Conservation (phyloP, 192 early-diverging fungal genomes). For the Backusella liffmaniae region DNA sequence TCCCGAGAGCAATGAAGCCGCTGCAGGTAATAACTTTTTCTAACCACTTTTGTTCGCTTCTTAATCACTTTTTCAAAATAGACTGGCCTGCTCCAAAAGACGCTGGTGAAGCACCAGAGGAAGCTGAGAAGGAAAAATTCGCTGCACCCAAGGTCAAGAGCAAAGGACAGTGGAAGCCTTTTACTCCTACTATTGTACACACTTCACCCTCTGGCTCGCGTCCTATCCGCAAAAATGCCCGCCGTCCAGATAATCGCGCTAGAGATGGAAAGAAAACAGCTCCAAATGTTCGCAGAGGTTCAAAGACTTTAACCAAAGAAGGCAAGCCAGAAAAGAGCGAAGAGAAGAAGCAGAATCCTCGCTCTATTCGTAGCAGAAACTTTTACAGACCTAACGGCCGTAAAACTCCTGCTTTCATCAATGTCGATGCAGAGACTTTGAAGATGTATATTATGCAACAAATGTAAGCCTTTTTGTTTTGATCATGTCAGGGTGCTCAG, state of each 20-base stretch:
- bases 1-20: background rate
- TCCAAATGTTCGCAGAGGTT: constrained; percentile 13
- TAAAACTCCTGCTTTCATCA: constrained; percentile 24
- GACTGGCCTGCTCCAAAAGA: constrained; percentile 32
- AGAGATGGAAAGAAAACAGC: constrained; percentile 28
- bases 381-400: background rate
- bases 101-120: constrained; percentile 13
- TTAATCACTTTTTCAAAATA: background rate
- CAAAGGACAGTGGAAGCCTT: constrained; percentile 52
- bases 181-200: constrained; percentile 52
- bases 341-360: background rate
- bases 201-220: constrained; percentile 32
- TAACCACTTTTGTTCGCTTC: background rate
- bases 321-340: constrained; percentile 2
- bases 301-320: background rate
- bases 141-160: constrained; percentile 12
- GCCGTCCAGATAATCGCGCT: constrained; percentile 6
- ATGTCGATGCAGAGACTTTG: constrained; percentile 44
- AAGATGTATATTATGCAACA: constrained; percentile 61
- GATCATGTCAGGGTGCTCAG: background rate
- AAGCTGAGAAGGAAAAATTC: constrained; percentile 26
- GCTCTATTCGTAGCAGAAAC: background rate
- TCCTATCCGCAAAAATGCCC: constrained; percentile 8
- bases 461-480: constrained; percentile 44
- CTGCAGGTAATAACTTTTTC: background rate